Evolutionary conservation across 331 rosid genomes (phyloP), one percentile per base, ranked within the genome.

Genomic region (Prunus yedoensis): DNA sequence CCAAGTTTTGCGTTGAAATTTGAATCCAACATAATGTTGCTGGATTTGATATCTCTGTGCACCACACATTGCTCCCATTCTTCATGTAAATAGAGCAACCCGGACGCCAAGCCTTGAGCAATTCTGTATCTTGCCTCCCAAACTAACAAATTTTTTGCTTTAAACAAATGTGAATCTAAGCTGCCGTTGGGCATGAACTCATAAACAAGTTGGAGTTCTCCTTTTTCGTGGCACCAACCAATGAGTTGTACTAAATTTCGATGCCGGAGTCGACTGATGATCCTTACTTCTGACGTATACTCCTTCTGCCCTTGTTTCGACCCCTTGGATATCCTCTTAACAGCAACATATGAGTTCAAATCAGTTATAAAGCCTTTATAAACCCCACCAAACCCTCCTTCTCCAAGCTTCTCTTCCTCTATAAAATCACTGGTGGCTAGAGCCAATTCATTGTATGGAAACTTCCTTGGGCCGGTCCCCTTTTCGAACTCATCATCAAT

Each of bases 351-450:
- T 59, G 8, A 23, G n/a, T 23, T 27, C 65, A 59, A 59, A 5
- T 59, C 38, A 12, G 13, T 2, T 59, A 59, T 59, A 9, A 23
- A 59, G 16, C 45, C 45, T 61, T 10, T 61, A 6, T 28, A 61
- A 61, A 61, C 66, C 5, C 43, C 66, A 28, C 66, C 45, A 61
- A 61, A 61, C 3, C 45, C 43, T 53, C 74, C 68, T 60, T 76
- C 68, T 68, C 68, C 74, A 16, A 76, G 74, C 74, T 68, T 76
- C 3, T 64, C 27, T 76, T 58, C 74, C 43, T 77, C 75, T 0
- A 3, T 4, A 3, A 77, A 67, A 21, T 74, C 8, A 7, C 13
- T 25, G 0, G 41, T 56, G 30, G 54, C 52, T 1, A 2, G 41
- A 21, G 53, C 23, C 66, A 28, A 30, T 1, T 63, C 23, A 4